A percentile compares a stretch with the other conserved stretches of the same genome.
phyloP scores from a whole-genome alignment of 192 early-diverging fungal species.

The Fimicolochytrium jonesii region DNA sequence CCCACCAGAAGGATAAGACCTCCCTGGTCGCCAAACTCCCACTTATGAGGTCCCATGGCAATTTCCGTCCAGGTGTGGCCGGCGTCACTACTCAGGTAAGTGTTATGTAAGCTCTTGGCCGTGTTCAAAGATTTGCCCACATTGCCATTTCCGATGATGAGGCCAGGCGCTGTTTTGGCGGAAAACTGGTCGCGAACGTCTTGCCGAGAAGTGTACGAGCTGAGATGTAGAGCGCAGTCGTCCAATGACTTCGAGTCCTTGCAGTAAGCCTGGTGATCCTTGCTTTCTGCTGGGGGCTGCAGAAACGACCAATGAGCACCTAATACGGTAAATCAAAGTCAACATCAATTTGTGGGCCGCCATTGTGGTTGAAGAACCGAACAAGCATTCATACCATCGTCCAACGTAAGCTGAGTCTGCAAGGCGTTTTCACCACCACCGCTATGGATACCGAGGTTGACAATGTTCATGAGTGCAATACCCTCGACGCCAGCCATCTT shows the following conservation, averaged over 20 bases:
- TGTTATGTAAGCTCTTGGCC: constrained; percentile 60
- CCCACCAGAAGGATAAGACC: constrained; percentile 71
- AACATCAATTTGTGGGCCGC: constrained; percentile 27
- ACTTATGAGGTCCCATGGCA: constrained; percentile 57
- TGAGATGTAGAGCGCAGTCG: constrained; percentile 73
- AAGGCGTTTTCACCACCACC: too few relatives aligned
- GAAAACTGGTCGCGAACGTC: constrained; percentile 64
- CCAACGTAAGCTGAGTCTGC: constrained; percentile 76
- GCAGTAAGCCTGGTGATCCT: neutral
- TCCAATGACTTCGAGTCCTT: constrained; percentile 18
- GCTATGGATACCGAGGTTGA: too few relatives aligned
- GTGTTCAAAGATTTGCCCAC: constrained; percentile 63
- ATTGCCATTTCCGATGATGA: constrained; percentile 88
- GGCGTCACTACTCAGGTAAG: constrained; percentile 80
- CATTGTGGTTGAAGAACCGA: too few relatives aligned
- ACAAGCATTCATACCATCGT: constrained; percentile 84
- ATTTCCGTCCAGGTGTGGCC: constrained; percentile 81
- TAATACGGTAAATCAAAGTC: constrained; percentile 10
- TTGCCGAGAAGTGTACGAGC: constrained; percentile 74
- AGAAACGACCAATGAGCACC: constrained; percentile 20
- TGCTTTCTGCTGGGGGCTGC: neutral
- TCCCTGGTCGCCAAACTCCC: constrained; percentile 93
- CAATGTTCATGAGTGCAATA: constrained; percentile 80
- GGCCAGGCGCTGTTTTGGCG: constrained; percentile 65
- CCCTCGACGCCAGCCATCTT: constrained; percentile 83